A percentile compares a stretch with the other conserved stretches of the same genome.
These are phyloP conservation scores for Heterobasidion parviporum DNA, from an alignment of 1,284 basidiomycete species.

Conservation along the genomic window DNA sequence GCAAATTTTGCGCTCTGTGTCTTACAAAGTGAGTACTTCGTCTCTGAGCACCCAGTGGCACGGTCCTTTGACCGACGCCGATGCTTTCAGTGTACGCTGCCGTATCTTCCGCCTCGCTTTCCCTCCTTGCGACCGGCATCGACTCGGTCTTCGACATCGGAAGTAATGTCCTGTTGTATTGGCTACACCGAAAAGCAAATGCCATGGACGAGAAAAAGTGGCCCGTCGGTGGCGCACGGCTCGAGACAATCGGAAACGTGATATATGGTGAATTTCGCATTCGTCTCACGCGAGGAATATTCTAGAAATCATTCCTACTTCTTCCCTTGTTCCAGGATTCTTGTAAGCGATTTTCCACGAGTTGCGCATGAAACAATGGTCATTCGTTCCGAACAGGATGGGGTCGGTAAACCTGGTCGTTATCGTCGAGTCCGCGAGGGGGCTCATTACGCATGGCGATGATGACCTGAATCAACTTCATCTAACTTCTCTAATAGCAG, in stretches of 20 bases:
- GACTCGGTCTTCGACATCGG: conserved; percentile 90
- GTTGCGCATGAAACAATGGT: neutral
- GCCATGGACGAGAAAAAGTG: conserved; percentile 77
- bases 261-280: conserved; percentile 53
- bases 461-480: conserved; percentile 65
- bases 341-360: conserved; percentile 37
- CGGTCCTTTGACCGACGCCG: conserved; percentile 2
- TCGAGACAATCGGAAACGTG: conserved; percentile 90
- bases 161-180: conserved; percentile 82
- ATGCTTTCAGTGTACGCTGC: conserved; percentile 72
- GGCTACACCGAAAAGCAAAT: conserved; percentile 70
- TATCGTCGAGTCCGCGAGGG: conserved; percentile 75
- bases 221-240: conserved; percentile 86
- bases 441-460: conserved; percentile 50
- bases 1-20: conserved; percentile 68
- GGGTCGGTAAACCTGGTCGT: conserved; percentile 79
- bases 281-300: neutral
- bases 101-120: conserved; percentile 76
- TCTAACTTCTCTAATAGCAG: conserved; percentile 76
- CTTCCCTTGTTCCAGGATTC: conserved; percentile 39
- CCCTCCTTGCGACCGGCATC: conserved; percentile 84
- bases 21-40: conserved; percentile 47
- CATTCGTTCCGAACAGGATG: conserved; percentile 40
- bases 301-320: conserved; percentile 3
- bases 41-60: neutral